phyloP scores from a whole-genome alignment of 2,329 filamentous ascomycete genomes.

The Westerdykella ornata region DNA sequence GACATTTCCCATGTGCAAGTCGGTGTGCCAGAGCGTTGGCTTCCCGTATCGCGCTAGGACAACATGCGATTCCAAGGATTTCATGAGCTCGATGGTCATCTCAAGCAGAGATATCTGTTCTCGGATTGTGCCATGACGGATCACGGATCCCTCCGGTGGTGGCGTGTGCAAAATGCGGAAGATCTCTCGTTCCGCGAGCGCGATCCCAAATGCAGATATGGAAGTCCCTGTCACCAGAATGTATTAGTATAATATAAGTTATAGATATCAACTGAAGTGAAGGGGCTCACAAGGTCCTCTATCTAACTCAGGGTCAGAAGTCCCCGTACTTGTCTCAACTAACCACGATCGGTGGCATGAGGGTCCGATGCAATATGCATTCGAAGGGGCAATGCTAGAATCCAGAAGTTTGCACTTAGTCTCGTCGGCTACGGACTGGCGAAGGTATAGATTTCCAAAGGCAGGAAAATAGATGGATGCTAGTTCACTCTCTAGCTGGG shows the following conservation, averaged over 20 bases:
- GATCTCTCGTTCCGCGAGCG: conserved; percentile 17
- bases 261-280: conserved; percentile 3
- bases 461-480: conserved; percentile 18
- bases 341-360: conserved; percentile 14
- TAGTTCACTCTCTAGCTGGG: conserved; percentile 19
- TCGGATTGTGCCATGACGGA: conserved; percentile 8
- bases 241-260: no score
- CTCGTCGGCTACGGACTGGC: conserved; percentile 6
- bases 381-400: conserved; percentile 5
- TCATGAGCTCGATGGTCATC: conserved; percentile 11
- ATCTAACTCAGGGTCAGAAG: conserved; percentile 4
- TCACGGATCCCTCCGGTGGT: conserved; percentile 1
- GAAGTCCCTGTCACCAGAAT: conserved; percentile 10
- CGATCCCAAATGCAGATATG: conserved; percentile 13
- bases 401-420: conserved; percentile 5
- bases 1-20: conserved; percentile 38
- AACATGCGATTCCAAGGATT: conserved; percentile 4
- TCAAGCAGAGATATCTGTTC: conserved; percentile 11
- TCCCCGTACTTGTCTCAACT: background rate
- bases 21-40: conserved; percentile 30
- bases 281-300: conserved; percentile 9
- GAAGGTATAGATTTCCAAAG: conserved; percentile 31
- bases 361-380: conserved; percentile 15
- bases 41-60: conserved; percentile 1
- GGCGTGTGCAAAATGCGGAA: conserved; percentile 5